Evolutionary conservation across 2,329 filamentous ascomycete species (phyloP).

Genomic region (Colletotrichum zoysiae): DNA sequence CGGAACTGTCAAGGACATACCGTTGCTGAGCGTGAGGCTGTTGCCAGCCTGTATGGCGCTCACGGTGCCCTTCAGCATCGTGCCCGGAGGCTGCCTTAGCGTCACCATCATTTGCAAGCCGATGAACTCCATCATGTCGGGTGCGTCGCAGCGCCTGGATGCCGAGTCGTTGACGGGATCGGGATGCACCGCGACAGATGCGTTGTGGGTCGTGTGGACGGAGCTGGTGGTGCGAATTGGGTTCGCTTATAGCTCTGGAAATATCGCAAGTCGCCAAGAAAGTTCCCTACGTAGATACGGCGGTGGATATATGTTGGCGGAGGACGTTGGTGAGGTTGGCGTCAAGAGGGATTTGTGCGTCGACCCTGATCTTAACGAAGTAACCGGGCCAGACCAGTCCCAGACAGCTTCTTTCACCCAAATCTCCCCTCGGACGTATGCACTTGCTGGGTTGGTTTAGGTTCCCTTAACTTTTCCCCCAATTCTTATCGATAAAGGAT

Average conservation of each 20-base stretch:
- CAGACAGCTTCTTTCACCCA: constrained; percentile 32
- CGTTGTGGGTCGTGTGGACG: neutral
- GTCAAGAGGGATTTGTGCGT: constrained; percentile 24
- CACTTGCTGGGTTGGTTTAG: constrained; percentile 35
- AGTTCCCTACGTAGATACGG: neutral
- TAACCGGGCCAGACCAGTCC: constrained; percentile 22
- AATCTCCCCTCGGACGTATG: constrained; percentile 31
- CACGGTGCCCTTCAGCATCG: constrained; percentile 77
- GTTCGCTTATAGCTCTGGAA: neutral
- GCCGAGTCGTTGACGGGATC: constrained; percentile 24
- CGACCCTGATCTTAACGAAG: constrained; percentile 24
- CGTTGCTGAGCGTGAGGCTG: constrained; percentile 78
- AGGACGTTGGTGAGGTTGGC: constrained; percentile 12
- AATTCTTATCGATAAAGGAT: constrained; percentile 38
- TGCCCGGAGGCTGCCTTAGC: constrained; percentile 73
- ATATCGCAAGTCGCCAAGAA: constrained; percentile 14
- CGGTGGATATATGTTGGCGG: constrained; percentile 8
- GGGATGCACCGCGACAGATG: constrained; percentile 17
- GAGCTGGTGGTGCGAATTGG: neutral
- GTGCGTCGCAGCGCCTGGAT: constrained; percentile 33
- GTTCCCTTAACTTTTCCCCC: constrained; percentile 40
- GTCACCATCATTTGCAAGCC: constrained; percentile 82
- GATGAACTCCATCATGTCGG: constrained; percentile 74
- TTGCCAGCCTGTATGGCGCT: constrained; percentile 75
- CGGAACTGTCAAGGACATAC: constrained; percentile 58